phyloP scores from a whole-genome alignment of 2,329 filamentous ascomycete genomes.

The Aspergillus viridinutans region DNA sequence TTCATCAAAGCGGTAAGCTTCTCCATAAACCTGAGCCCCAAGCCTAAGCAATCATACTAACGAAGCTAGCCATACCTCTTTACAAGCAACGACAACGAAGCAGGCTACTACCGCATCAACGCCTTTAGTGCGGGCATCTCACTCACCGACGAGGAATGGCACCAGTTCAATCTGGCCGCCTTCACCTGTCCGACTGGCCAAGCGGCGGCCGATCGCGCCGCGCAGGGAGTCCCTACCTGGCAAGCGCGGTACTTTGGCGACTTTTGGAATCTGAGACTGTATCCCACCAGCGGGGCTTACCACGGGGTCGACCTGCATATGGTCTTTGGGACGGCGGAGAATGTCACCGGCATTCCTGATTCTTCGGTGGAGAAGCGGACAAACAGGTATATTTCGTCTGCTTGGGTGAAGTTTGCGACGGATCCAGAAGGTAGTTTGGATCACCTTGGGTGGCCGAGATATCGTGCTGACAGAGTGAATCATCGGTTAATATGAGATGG shows the following conservation, averaged over 20 bases:
- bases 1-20: slow-evolving; percentile 36
- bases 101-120: slow-evolving; percentile 46
- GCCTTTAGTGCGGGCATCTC: slow-evolving; percentile 39
- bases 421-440: slow-evolving; percentile 36
- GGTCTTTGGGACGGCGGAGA: slow-evolving; percentile 42
- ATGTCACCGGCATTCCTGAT: slow-evolving; percentile 38
- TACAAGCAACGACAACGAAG: slow-evolving; percentile 46
- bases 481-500: background rate
- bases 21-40: background rate
- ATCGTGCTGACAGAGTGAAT: slow-evolving; percentile 15
- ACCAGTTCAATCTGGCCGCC: slow-evolving; percentile 41
- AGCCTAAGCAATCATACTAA: background rate
- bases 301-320: slow-evolving; percentile 49
- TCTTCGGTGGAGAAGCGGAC: slow-evolving; percentile 28
- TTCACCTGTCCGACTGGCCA: slow-evolving; percentile 46
- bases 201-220: slow-evolving; percentile 34
- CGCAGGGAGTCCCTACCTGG: slow-evolving; percentile 39
- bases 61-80: slow-evolving; percentile 36
- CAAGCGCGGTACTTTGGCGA: slow-evolving; percentile 48
- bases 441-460: slow-evolving; percentile 38
- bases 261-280: slow-evolving; percentile 48
- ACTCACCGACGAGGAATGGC: slow-evolving; percentile 37
- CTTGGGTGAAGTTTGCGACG: slow-evolving; percentile 41
- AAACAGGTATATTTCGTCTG: slow-evolving; percentile 36
- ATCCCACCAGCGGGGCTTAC: slow-evolving; percentile 46